A percentile compares a stretch with the other conserved stretches of the same genome.
phyloP scores from a whole-genome alignment of 2,329 filamentous ascomycete genomes.

The Alternaria tenuissima region DNA sequence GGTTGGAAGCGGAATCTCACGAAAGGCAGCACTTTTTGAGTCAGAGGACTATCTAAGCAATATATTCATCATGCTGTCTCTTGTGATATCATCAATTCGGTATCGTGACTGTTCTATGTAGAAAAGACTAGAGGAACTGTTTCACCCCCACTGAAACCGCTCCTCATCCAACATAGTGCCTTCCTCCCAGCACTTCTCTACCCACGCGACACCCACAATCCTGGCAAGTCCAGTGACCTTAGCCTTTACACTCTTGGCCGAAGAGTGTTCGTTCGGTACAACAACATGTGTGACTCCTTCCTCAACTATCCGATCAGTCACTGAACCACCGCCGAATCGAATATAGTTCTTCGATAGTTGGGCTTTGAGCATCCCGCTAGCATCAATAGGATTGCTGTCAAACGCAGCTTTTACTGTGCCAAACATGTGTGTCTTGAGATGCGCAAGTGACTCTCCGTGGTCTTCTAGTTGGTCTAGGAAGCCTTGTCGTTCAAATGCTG shows the following conservation, averaged over 20 bases:
- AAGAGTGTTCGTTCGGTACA: constrained; percentile 58
- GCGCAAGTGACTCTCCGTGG: constrained; percentile 32
- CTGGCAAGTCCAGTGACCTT: constrained; percentile 64
- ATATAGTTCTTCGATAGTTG: constrained; percentile 66
- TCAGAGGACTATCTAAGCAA: background rate
- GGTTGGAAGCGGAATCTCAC: constrained; percentile 33
- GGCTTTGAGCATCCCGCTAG: constrained; percentile 35
- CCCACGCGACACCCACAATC: constrained; percentile 75
- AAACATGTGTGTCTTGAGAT: constrained; percentile 45
- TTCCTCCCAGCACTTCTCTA: constrained; percentile 82
- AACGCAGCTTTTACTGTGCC: constrained; percentile 35
- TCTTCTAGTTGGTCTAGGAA: constrained; percentile 42
- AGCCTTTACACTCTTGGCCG: constrained; percentile 54
- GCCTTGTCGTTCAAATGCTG: constrained; percentile 24
- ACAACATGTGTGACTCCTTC: constrained; percentile 75
- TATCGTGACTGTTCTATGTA: no score
- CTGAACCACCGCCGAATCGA: constrained; percentile 72
- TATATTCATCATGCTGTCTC: background rate
- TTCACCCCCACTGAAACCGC: constrained; percentile 47
- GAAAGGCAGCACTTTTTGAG: constrained; percentile 42
- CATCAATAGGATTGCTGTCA: constrained; percentile 4
- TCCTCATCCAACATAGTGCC: constrained; percentile 78
- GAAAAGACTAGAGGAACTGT: background rate
- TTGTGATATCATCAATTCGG: background rate
- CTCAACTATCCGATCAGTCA: constrained; percentile 62